Evolutionary conservation across 257 asterid genomes (phyloP).

Genomic region (Forsythia viridissima): DNA sequence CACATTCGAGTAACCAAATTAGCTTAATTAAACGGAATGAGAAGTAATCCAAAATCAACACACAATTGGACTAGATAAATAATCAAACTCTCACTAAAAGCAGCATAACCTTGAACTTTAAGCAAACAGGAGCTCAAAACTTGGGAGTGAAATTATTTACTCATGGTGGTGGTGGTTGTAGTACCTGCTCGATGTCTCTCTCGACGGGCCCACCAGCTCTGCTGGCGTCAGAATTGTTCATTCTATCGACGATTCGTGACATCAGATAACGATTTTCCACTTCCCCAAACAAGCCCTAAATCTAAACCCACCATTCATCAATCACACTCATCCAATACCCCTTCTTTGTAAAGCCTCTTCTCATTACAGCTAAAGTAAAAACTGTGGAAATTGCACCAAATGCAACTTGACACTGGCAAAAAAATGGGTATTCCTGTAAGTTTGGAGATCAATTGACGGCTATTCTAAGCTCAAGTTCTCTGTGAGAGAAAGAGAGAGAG

Average conservation of each 20-base stretch:
- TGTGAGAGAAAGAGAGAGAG: slow-evolving; percentile 31
- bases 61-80: slow-evolving; percentile 5
- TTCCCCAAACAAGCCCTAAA: slow-evolving; percentile 34
- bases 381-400: not conserved
- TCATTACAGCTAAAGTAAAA: not conserved
- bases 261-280: slow-evolving; percentile 22
- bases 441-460: slow-evolving; percentile 27
- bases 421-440: not conserved
- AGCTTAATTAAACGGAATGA: not conserved
- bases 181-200: slow-evolving; percentile 68
- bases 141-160: not conserved
- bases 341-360: not conserved
- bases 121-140: not conserved
- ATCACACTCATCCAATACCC: not conserved
- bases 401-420: not conserved
- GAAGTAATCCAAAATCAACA: slow-evolving; percentile 3
- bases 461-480: slow-evolving; percentile 10
- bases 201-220: slow-evolving; percentile 58
- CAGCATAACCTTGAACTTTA: slow-evolving; percentile 9
- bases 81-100: slow-evolving; percentile 22
- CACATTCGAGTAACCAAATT: not conserved
- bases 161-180: not conserved
- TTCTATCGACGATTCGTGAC: slow-evolving; percentile 38
- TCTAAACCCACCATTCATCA: slow-evolving; percentile 36
- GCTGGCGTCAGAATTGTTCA: slow-evolving; percentile 48